Evolutionary conservation across 306 rosid genomes (phyloP).

Genomic region (Fragaria ananassa): DNA sequence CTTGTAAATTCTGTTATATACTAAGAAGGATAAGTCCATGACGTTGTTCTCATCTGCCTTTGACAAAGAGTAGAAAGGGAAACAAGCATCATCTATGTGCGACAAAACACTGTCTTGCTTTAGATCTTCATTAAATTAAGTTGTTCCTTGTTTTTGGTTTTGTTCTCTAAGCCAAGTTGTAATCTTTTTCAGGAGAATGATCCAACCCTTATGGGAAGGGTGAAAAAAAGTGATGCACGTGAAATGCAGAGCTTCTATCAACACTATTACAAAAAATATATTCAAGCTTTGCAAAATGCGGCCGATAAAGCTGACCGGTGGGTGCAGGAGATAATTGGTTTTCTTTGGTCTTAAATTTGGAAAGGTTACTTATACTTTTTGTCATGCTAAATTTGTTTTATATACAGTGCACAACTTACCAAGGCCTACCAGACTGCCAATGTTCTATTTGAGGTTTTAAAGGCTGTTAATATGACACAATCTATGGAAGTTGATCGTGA

Average conservation of each 20-base stretch:
- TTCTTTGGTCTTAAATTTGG: neutral
- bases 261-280: constrained; percentile 93
- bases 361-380: constrained; percentile 10
- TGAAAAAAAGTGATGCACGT: constrained; percentile 97
- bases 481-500: constrained; percentile 96
- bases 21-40: neutral
- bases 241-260: constrained; percentile 99
- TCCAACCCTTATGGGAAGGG: constrained; percentile 92
- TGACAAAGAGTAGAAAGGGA: neutral
- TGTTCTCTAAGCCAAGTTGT: constrained; percentile 17
- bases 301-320: constrained; percentile 98
- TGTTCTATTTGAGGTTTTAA: constrained; percentile 95
- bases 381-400: constrained; percentile 19
- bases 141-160: constrained; percentile 5
- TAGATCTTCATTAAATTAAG: neutral
- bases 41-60: neutral
- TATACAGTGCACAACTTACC: constrained; percentile 84
- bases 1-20: neutral
- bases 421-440: constrained; percentile 98
- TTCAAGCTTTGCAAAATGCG: constrained; percentile 90
- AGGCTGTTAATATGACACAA: constrained; percentile 96
- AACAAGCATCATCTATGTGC: neutral
- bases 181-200: constrained; percentile 67
- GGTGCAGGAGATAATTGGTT: constrained; percentile 18
- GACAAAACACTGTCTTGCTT: neutral